These are phyloP conservation scores for Hirsutella rhossiliensis DNA, from an alignment of 2,329 filamentous ascomycete species.

Conservation along the genomic window DNA sequence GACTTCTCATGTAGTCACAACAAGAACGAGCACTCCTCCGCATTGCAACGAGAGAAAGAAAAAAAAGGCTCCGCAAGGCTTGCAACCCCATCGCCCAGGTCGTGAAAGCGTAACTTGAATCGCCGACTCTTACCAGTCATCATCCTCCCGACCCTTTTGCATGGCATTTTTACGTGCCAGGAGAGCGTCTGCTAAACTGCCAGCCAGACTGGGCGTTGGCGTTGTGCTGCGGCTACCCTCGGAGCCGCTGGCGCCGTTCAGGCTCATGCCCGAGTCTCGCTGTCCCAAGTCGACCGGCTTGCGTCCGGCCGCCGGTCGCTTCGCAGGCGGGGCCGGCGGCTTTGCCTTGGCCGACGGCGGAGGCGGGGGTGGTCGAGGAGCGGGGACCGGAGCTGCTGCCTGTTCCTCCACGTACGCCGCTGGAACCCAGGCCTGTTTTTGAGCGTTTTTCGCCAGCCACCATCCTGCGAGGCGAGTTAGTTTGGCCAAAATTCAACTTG, in stretches of 20 bases:
- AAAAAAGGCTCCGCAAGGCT: neutral
- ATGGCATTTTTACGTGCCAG: constrained; percentile 65
- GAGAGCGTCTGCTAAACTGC: constrained; percentile 68
- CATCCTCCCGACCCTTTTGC: constrained; percentile 56
- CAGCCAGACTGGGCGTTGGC: constrained; percentile 58
- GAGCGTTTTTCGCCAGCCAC: constrained; percentile 76
- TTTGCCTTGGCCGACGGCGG: constrained; percentile 54
- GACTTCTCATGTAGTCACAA: too few relatives aligned
- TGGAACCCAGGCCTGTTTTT: constrained; percentile 82
- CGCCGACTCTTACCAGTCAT: constrained; percentile 46
- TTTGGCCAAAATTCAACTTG: neutral
- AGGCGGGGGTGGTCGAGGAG: constrained; percentile 53
- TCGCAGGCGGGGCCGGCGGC: constrained; percentile 67
- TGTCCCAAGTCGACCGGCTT: constrained; percentile 60
- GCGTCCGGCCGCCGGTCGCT: constrained; percentile 59
- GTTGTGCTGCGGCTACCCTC: constrained; percentile 58
- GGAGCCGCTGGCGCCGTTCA: constrained; percentile 42
- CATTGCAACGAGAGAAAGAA: neutral
- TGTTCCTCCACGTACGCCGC: constrained; percentile 89
- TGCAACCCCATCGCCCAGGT: neutral
- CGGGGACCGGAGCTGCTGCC: constrained; percentile 30
- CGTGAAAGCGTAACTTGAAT: neutral
- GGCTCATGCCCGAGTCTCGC: constrained; percentile 58
- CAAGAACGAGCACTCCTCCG: neutral
- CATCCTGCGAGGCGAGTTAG: constrained; percentile 54